Conservation (phyloP, 192 early-diverging fungal species). For the Dimargaris verticillata region DNA sequence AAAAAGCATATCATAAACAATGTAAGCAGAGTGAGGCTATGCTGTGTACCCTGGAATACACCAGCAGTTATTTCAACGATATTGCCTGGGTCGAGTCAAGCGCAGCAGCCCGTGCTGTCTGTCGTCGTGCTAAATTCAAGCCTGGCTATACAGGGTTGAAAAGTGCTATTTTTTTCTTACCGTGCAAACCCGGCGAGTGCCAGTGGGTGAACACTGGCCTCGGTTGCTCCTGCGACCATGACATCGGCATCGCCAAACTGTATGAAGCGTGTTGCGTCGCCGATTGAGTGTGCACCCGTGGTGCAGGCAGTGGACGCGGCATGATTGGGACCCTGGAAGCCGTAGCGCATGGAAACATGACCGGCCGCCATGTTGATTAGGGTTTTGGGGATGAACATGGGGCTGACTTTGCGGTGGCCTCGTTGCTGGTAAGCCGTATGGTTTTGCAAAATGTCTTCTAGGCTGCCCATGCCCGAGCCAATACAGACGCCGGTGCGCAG, state of each 20-base stretch:
- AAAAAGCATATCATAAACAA: too few species aligned
- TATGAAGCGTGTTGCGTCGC: conserved; percentile 89
- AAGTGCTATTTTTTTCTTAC: conserved; percentile 27
- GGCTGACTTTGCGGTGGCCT: conserved; percentile 63
- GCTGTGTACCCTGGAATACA: too few species aligned
- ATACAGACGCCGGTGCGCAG: conserved; percentile 79
- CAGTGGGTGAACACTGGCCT: conserved; percentile 70
- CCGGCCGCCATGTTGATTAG: conserved; percentile 93
- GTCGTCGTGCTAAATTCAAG: too few species aligned
- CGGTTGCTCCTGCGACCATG: conserved; percentile 84
- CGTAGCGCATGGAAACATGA: conserved; percentile 77
- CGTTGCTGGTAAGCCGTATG: conserved; percentile 29
- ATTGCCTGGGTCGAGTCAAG: too few species aligned
- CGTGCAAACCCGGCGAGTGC: conserved; percentile 76
- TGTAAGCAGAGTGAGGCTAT: too few species aligned
- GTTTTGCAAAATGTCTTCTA: conserved; percentile 62
- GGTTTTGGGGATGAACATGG: conserved; percentile 80
- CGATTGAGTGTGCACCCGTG: conserved; percentile 87
- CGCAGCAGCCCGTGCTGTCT: too few species aligned
- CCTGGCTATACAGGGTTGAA: neutral
- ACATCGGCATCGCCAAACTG: conserved; percentile 84
- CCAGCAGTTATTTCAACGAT: too few species aligned
- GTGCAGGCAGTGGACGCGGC: conserved; percentile 87
- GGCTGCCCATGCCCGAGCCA: conserved; percentile 83
- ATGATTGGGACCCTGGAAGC: conserved; percentile 81